Conservation (phyloP, 1,284 basidiomycete species). For the Cryptococcus sp. region DNA sequence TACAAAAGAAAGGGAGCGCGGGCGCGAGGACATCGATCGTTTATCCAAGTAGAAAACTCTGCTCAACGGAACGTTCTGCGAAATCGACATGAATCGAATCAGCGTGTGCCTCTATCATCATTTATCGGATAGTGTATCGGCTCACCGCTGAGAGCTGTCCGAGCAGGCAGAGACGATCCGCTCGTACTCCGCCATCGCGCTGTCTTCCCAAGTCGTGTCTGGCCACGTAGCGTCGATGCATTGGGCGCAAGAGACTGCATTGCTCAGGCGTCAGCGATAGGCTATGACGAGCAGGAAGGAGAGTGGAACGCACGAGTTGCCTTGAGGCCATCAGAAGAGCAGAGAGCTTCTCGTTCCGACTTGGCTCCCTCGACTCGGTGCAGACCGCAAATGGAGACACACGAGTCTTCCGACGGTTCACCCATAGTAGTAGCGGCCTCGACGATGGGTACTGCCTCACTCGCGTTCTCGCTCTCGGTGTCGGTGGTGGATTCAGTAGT, state of each 20-base stretch:
- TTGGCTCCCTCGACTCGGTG: conserved; percentile 28
- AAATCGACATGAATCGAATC: too few relatives aligned
- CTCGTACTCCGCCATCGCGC: conserved; percentile 37
- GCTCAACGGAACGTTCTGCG: too few relatives aligned
- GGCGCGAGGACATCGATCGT: too few relatives aligned
- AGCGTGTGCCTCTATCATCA: too few relatives aligned
- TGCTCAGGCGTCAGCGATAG: neutral
- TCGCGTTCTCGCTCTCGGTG: conserved; percentile 5
- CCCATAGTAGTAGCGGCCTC: conserved; percentile 5
- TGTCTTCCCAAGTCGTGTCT: conserved; percentile 33
- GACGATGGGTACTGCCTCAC: conserved; percentile 3
- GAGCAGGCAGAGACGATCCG: conserved; percentile 29
- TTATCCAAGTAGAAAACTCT: too few relatives aligned
- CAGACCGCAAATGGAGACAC: conserved; percentile 26
- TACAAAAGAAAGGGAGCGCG: too few relatives aligned
- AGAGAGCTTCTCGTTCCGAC: conserved; percentile 34
- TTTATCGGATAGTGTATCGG: neutral
- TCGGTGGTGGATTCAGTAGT: conserved; percentile 4
- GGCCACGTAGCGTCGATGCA: conserved; percentile 41
- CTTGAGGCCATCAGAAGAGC: conserved; percentile 25
- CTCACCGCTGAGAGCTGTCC: conserved; percentile 25
- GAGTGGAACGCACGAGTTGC: conserved; percentile 29
- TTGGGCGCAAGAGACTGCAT: conserved; percentile 31
- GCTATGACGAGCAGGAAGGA: neutral
- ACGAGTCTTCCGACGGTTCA: conserved; percentile 20